phyloP scores from a whole-genome alignment of 495 filamentous ascomycete genomes.

The Clohesyomyces aquaticus region DNA sequence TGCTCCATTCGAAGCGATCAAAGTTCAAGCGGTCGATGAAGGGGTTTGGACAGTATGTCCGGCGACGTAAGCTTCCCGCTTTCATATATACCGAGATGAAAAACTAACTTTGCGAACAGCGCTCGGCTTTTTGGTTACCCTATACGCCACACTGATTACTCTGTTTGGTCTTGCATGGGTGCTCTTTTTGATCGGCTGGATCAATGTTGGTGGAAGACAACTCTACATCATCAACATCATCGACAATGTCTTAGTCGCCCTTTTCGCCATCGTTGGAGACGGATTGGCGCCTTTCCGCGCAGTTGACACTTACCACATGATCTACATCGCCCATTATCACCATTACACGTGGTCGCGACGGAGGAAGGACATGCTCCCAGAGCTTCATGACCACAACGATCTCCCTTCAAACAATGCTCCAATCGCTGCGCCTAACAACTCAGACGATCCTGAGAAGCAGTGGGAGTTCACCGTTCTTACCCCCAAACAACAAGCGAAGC shows the following conservation, averaged over 20 bases:
- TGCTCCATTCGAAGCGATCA: conserved; percentile 75
- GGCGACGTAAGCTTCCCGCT: conserved; percentile 57
- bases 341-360: conserved; percentile 73
- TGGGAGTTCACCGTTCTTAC: conserved; percentile 64
- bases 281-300: conserved; percentile 75
- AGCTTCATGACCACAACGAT: conserved; percentile 72
- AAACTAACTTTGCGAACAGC: conserved; percentile 45
- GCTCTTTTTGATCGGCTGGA: conserved; percentile 83
- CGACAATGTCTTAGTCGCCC: conserved; percentile 74
- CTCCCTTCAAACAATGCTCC: conserved; percentile 57
- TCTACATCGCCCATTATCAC: conserved; percentile 68
- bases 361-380: conserved; percentile 61
- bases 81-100: conserved; percentile 15
- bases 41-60: conserved; percentile 73
- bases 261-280: conserved; percentile 78
- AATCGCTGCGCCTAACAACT: conserved; percentile 33
- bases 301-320: conserved; percentile 82
- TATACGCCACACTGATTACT: conserved; percentile 81
- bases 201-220: conserved; percentile 74
- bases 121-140: conserved; percentile 73
- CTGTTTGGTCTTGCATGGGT: conserved; percentile 83
- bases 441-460: conserved; percentile 49
- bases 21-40: conserved; percentile 76
- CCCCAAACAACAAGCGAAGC: conserved; percentile 61
- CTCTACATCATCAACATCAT: conserved; percentile 73